A percentile compares a stretch with the other conserved stretches of the same genome.
Conservation (phyloP, 371 early-diverging fungal species). For the Entomophthora muscae region DNA sequence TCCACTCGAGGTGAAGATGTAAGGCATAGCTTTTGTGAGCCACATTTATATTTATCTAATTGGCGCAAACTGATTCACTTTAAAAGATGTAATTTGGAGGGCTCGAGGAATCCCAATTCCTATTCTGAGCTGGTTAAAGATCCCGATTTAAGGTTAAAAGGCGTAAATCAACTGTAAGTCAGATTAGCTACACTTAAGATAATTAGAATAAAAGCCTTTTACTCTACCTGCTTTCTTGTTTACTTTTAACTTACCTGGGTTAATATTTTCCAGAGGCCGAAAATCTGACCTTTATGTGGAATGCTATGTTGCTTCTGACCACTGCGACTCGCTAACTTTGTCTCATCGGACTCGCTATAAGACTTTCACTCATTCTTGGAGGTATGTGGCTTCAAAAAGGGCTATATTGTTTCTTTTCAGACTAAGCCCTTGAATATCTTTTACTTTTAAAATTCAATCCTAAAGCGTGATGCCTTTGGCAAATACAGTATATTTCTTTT, state of each 20-base stretch:
- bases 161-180: not conserved
- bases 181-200: too few relatives aligned
- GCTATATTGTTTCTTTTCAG: too few relatives aligned
- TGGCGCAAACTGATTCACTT: too few relatives aligned
- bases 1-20: conserved; percentile 47
- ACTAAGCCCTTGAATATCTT: too few relatives aligned
- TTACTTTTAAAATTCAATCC: too few relatives aligned
- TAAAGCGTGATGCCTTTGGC: too few relatives aligned
- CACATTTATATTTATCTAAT: too few relatives aligned
- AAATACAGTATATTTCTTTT: too few relatives aligned
- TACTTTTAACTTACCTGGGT: too few relatives aligned
- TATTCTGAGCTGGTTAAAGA: not conserved
- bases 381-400: conserved; percentile 9
- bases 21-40: too few relatives aligned
- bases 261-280: not conserved
- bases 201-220: too few relatives aligned
- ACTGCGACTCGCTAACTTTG: not conserved
- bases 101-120: not conserved
- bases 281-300: not conserved
- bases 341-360: not conserved
- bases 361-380: conserved; percentile 4
- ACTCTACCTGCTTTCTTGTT: too few relatives aligned
- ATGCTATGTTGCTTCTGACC: not conserved
- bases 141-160: not conserved
- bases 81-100: not conserved